These are phyloP conservation scores for Penicillium coffeae DNA, from an alignment of 495 filamentous ascomycete genomes.

Conservation along the genomic window DNA sequence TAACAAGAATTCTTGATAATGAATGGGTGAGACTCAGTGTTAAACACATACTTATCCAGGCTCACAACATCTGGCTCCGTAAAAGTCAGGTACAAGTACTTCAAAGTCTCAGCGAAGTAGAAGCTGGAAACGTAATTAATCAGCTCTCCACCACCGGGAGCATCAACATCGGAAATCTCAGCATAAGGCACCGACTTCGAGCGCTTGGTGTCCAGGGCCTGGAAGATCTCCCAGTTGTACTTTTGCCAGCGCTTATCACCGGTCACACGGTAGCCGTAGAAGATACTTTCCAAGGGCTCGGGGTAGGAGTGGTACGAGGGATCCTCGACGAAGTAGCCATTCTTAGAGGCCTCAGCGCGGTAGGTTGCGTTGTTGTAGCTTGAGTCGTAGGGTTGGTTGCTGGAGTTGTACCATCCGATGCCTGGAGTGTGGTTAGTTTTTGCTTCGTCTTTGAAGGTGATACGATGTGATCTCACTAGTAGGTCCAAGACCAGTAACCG, in stretches of 20 bases:
- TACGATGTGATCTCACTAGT: conserved; percentile 31
- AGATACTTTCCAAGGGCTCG: conserved; percentile 41
- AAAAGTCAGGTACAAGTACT: conserved; percentile 54
- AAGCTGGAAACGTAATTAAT: conserved; percentile 24
- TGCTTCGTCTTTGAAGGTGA: neutral
- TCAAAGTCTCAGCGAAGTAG: conserved; percentile 49
- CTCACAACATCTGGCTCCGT: conserved; percentile 44
- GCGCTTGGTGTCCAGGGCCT: conserved; percentile 55
- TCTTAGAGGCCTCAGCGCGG: conserved; percentile 17
- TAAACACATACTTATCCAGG: conserved; percentile 54
- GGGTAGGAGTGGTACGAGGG: conserved; percentile 32
- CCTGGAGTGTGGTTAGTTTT: conserved; percentile 9
- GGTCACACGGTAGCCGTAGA: conserved; percentile 44
- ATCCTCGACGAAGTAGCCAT: conserved; percentile 65
- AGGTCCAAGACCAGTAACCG: conserved; percentile 62
- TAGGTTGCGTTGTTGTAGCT: conserved; percentile 47
- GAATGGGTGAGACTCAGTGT: conserved; percentile 37
- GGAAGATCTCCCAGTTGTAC: conserved; percentile 41
- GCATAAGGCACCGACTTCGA: conserved; percentile 52
- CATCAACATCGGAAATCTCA: conserved; percentile 59
- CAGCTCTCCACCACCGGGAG: conserved; percentile 43
- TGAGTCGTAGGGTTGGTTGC: conserved; percentile 34
- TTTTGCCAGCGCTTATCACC: conserved; percentile 39
- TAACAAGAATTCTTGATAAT: conserved; percentile 10
- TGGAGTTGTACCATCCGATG: conserved; percentile 58